Evolutionary conservation across 805 yeast species (phyloP).

Genomic region (Komagataella mondaviorum): DNA sequence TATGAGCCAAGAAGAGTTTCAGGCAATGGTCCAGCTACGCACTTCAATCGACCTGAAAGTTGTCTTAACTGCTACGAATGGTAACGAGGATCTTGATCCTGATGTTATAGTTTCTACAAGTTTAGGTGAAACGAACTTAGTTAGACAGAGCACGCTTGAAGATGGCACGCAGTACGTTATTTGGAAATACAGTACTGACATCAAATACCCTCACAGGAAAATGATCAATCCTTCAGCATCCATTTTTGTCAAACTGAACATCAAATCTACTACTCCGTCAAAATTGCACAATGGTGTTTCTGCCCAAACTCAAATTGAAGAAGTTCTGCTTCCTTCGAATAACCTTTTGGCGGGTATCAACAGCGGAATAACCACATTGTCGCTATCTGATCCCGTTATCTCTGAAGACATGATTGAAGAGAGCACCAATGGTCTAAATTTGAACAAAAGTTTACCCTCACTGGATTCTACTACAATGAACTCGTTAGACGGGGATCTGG

Average conservation of each 20-base stretch:
- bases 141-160: not conserved
- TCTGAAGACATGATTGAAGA: not conserved
- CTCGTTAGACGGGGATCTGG: not conserved
- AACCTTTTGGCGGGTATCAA: conserved; percentile 2
- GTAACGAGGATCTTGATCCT: not conserved
- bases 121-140: conserved; percentile 1
- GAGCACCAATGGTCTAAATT: not conserved
- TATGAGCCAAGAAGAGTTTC: not conserved
- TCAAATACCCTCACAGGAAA: conserved; percentile 4
- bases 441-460: not conserved
- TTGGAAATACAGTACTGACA: conserved; percentile 3
- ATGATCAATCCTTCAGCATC: conserved; percentile 3
- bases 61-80: conserved; percentile 1
- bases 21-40: not conserved
- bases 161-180: not conserved
- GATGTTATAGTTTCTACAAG: not conserved
- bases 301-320: not conserved
- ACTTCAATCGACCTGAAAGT: conserved; percentile 2
- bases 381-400: not conserved
- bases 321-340: not conserved
- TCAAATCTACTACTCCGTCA: not conserved
- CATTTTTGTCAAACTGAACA: not conserved
- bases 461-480: not conserved
- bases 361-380: not conserved
- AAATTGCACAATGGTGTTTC: not conserved